Evolutionary conservation across 768 basidiomycete species (phyloP).

Genomic region (Mycena haematopus): DNA sequence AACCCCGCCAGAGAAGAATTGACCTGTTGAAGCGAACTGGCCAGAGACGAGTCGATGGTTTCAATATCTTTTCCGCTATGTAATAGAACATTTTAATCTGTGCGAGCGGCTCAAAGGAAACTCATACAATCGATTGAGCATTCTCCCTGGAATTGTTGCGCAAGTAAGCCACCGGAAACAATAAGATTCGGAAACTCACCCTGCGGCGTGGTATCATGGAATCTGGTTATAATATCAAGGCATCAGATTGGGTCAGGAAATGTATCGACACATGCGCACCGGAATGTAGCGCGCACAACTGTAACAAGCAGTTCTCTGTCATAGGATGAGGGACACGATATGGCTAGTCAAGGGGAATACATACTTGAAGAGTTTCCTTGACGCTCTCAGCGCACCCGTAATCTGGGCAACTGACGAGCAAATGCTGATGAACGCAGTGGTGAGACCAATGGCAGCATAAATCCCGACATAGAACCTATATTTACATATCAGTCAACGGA

Average conservation of each 20-base stretch:
- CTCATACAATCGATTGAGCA: conserved; percentile 76
- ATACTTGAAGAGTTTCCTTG: conserved; percentile 44
- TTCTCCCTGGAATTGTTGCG: conserved; percentile 30
- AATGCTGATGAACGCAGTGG: conserved; percentile 51
- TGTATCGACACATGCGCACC: conserved; percentile 35
- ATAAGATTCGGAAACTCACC: conserved; percentile 51
- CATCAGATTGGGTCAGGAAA: not conserved
- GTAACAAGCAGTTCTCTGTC: conserved; percentile 49
- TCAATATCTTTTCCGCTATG: conserved; percentile 64
- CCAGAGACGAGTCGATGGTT: conserved; percentile 80
- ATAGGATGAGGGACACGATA: not conserved
- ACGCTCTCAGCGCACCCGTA: conserved; percentile 55
- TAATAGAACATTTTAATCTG: not conserved
- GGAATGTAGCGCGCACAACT: conserved; percentile 68
- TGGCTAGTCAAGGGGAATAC: conserved; percentile 1
- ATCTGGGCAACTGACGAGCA: conserved; percentile 56
- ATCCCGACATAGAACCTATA: conserved; percentile 61
- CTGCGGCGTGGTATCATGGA: conserved; percentile 71
- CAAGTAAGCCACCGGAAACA: not conserved
- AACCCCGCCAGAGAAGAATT: conserved; percentile 81
- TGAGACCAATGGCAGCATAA: conserved; percentile 62
- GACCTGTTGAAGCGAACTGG: conserved; percentile 73
- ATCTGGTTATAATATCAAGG: not conserved
- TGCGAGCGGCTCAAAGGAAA: not conserved
- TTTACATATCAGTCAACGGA: not conserved